Percentiles rank a stretch among this genome's conserved stretches.
These are phyloP conservation scores for Sporopachydermia cereana DNA, from an alignment of 1,139 yeast genomes.

Conservation along the genomic window DNA sequence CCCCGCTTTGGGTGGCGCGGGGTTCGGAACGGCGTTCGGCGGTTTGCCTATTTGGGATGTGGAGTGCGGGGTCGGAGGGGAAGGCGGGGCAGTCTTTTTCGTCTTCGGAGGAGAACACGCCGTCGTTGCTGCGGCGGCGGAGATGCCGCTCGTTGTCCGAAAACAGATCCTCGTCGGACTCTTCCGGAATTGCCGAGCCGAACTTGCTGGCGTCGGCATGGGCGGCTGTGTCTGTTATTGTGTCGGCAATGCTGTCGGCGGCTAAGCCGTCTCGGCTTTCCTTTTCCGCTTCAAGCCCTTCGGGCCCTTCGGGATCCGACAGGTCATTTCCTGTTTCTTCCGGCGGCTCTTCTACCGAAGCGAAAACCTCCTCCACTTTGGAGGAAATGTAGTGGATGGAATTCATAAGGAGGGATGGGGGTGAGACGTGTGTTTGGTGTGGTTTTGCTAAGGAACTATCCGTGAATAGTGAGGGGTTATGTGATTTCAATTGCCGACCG, in stretches of 20 bases:
- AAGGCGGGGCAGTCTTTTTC: neutral
- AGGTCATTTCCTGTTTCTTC: neutral
- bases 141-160: constrained; percentile 5
- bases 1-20: no score
- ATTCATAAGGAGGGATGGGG: constrained; percentile 6
- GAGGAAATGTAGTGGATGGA: constrained; percentile 8
- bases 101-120: no score
- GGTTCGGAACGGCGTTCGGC: no score
- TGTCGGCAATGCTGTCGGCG: neutral
- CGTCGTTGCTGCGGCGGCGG: neutral
- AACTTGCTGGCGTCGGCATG: no score
- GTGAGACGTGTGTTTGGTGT: no score
- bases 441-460: no score
- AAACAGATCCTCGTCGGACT: neutral
- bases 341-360: neutral
- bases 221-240: neutral
- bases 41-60: no score
- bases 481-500: no score
- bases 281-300: neutral
- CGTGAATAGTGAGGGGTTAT: no score
- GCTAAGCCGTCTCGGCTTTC: no score
- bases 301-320: neutral
- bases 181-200: constrained; percentile 3
- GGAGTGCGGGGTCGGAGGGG: neutral
- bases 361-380: constrained; percentile 6